Percentiles rank a stretch among this genome's conserved stretches.
Conservation (phyloP, 768 basidiomycete genomes). For the Paxillus ammoniavirescens region DNA sequence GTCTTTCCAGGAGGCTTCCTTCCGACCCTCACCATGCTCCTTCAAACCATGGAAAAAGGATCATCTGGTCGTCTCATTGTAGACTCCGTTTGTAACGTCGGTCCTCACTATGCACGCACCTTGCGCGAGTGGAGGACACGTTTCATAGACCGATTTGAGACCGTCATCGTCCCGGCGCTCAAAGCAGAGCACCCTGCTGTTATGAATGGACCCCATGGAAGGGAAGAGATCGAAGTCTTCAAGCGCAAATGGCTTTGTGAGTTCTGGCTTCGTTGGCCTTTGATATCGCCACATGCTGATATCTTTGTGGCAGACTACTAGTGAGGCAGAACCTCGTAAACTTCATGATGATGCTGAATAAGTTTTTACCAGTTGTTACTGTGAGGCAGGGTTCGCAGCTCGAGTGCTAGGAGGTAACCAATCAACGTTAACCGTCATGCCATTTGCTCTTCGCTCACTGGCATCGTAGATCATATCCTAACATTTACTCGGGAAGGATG, state of each 20-base stretch:
- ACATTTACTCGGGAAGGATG: slow-evolving; percentile 66
- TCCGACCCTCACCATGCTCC: slow-evolving; percentile 59
- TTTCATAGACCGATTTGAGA: slow-evolving; percentile 58
- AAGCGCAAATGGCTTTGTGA: slow-evolving; percentile 71
- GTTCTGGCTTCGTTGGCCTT: slow-evolving; percentile 21
- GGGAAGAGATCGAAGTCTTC: slow-evolving; percentile 69
- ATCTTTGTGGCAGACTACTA: slow-evolving; percentile 41
- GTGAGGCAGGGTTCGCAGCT: slow-evolving; percentile 71
- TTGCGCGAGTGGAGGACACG: slow-evolving; percentile 71
- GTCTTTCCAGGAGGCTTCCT: slow-evolving; percentile 74
- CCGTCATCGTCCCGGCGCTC: slow-evolving; percentile 57
- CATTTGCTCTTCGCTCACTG: slow-evolving; percentile 1
- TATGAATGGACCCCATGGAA: slow-evolving; percentile 42
- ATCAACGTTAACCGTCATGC: not conserved
- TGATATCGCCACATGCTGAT: slow-evolving; percentile 5
- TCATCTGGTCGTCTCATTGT: slow-evolving; percentile 55
- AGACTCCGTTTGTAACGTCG: slow-evolving; percentile 69
- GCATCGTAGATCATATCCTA: slow-evolving; percentile 54
- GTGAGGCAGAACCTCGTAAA: slow-evolving; percentile 27
- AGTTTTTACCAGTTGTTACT: slow-evolving; percentile 53
- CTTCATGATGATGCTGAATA: not conserved
- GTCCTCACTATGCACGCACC: slow-evolving; percentile 77
- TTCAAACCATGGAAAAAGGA: slow-evolving; percentile 49
- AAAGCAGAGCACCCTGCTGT: slow-evolving; percentile 57
- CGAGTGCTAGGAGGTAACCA: slow-evolving; percentile 57